Base-by-base conservation (phyloP, 2,329 filamentous ascomycete genomes). In the Paraphaeosphaeria sporulosa region DNA sequence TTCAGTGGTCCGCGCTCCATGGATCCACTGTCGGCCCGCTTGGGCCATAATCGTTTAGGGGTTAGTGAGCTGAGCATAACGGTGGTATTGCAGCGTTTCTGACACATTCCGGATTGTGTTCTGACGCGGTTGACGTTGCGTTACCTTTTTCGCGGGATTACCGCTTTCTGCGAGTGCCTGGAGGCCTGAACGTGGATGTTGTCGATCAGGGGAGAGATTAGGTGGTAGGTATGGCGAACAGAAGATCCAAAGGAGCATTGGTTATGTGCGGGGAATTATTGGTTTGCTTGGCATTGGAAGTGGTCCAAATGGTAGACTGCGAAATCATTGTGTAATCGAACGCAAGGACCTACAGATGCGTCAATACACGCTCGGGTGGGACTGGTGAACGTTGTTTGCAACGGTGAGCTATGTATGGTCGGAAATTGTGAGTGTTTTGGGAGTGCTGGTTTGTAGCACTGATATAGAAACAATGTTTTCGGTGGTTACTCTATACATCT, bases 21-120 rank as follows among this genome's bases (percentile, higher is more conserved):
- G 54, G 59, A 40, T 30, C 19, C 15, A 13, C n/a, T 38, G 36
- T 44, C 51, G 27, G 40, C 5, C 30, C 49, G 58, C 61, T 58
- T 44, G 58, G 63, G 32, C 65, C 61, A 60, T 60, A 47, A 55
- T 63, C 60, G 44, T 55, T 64, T 60, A 46, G 51, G 63, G 61
- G 42, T 58, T 61, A 64, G 56, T 57, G 55, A 61, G 34, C 58
- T 67, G 65, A 65, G 64, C 58, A 63, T 52, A 58, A 59, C 48
- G 47, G 34, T 56, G 36, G 57, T 66, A 66, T 66, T 48, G 58
- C 46, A 17, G 54, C 52, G 52, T 46, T 57, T 25, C 47, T 38
- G 55, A 36, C 9, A 43, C 25, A 1, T 13, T 43, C 3, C 8
- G 36, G 25, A 47, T 52, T 52, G 21, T 36, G 32, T 57, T 27